Evolutionary conservation across 2,329 filamentous ascomycete genomes (phyloP).

Genomic region (Verticillium dahliae): DNA sequence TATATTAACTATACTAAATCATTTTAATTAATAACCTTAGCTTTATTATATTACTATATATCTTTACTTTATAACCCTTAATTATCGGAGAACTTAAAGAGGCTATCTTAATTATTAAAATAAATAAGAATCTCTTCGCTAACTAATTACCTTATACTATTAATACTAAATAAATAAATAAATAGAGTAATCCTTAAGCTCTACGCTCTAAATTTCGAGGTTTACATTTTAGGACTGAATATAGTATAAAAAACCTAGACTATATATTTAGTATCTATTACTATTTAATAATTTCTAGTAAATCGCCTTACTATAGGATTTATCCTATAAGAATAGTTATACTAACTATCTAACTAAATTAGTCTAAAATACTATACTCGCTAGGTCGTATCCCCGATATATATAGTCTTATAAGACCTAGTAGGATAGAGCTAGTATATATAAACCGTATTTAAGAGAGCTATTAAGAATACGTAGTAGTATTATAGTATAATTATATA

Average conservation of each 20-base stretch:
- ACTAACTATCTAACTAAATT: not conserved
- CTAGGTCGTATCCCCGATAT: not conserved
- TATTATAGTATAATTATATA: not conserved
- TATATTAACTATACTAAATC: conserved; percentile 17
- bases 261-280: conserved; percentile 16
- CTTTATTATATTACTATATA: conserved; percentile 20
- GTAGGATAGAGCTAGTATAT: not conserved
- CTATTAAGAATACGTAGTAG: not conserved
- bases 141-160: conserved; percentile 18
- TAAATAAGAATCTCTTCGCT: conserved; percentile 9
- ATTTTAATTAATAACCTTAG: conserved; percentile 21
- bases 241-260: not conserved
- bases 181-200: conserved; percentile 17
- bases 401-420: not conserved
- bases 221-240: not conserved
- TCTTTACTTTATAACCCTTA: conserved; percentile 16
- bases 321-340: not conserved
- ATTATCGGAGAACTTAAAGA: conserved; percentile 15
- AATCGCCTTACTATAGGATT: not conserved
- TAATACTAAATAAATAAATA: conserved; percentile 19
- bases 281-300: conserved; percentile 13
- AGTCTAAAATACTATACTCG: not conserved
- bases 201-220: conserved; percentile 22
- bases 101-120: conserved; percentile 14
- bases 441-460: not conserved